A percentile compares a stretch with the other conserved stretches of the same genome.
These are phyloP conservation scores for Hypoxylon rubiginosum DNA, from an alignment of 2,329 filamentous ascomycete genomes.

Conservation along the genomic window DNA sequence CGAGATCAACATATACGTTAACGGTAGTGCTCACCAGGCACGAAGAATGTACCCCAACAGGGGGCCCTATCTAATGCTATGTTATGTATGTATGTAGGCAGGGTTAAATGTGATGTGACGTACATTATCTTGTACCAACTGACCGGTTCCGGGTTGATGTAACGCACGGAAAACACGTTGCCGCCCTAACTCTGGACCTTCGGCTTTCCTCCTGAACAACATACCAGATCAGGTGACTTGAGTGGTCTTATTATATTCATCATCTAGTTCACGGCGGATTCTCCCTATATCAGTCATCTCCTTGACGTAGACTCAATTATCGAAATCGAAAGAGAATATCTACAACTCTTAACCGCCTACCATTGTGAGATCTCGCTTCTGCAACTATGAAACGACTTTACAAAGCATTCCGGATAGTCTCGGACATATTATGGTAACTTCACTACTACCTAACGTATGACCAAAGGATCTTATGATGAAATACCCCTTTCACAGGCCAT, in stretches of 20 bases:
- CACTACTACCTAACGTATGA: too few relatives aligned
- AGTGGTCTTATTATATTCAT: background rate
- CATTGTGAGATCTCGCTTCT: background rate
- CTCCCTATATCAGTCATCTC: background rate
- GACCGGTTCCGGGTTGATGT: constrained; percentile 24
- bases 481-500: too few relatives aligned
- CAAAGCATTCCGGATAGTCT: too few relatives aligned
- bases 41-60: constrained; percentile 3
- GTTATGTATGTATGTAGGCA: background rate
- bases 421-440: too few relatives aligned
- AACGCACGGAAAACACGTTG: constrained; percentile 9
- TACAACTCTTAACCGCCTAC: background rate
- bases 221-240: background rate
- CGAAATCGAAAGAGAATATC: background rate
- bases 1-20: constrained; percentile 18
- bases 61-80: constrained; percentile 1
- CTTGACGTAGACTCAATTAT: background rate
- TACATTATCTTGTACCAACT: constrained; percentile 21
- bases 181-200: background rate
- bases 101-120: constrained; percentile 21
- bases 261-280: background rate
- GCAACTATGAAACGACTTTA: too few relatives aligned
- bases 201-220: background rate
- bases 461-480: too few relatives aligned
- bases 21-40: constrained; percentile 19